Evolutionary conservation across 305 asterid genomes (phyloP).

Genomic region (Withania somnifera): DNA sequence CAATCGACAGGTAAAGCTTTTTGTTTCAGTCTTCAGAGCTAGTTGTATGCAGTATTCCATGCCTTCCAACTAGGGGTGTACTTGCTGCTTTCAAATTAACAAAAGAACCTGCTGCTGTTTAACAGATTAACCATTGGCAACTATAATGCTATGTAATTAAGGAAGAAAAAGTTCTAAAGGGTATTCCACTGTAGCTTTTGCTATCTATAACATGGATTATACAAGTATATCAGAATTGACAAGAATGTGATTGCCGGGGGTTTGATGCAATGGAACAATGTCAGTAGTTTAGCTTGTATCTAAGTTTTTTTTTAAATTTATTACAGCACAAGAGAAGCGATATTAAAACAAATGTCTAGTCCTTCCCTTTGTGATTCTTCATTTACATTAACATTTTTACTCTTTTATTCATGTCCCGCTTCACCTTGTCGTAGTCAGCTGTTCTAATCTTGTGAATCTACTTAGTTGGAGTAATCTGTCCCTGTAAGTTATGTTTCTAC

Average conservation of each 20-base stretch:
- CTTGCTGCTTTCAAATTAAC: background rate
- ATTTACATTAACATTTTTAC: background rate
- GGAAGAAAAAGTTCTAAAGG: background rate
- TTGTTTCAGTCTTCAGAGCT: background rate
- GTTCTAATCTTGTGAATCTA: background rate
- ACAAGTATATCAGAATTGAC: background rate
- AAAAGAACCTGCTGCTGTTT: background rate
- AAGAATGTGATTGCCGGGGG: background rate
- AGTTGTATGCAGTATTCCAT: background rate
- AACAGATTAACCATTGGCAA: background rate
- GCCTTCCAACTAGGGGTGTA: background rate
- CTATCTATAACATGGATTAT: background rate
- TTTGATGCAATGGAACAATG: background rate
- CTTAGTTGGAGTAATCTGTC: background rate
- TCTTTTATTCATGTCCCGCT: background rate
- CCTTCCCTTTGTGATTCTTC: background rate
- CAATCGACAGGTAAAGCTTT: constrained; percentile 69
- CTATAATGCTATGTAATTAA: background rate
- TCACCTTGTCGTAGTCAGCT: background rate
- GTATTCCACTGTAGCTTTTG: background rate
- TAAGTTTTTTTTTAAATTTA: too few species aligned
- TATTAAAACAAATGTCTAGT: background rate
- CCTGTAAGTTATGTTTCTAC: background rate
- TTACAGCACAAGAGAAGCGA: too few species aligned
- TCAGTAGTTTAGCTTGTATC: background rate